Evolutionary conservation across 2,329 filamentous ascomycete genomes (phyloP), one percentile per base, ranked within the genome.

Genomic region (Lasiodiplodia theobromae): DNA sequence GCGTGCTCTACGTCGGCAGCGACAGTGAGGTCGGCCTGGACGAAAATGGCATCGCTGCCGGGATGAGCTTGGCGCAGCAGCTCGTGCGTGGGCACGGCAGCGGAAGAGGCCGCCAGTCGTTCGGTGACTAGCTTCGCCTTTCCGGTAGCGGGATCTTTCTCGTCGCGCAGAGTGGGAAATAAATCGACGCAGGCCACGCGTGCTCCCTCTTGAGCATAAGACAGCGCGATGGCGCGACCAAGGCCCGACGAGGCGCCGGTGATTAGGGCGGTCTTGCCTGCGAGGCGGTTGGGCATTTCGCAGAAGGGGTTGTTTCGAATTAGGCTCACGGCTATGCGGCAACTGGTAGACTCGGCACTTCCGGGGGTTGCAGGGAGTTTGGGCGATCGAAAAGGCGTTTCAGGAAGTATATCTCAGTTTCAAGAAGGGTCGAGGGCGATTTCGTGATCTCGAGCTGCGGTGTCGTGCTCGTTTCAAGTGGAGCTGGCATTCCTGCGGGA

Each of bases 61-160:
- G 74, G 72, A 34, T 63, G 62, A 6, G 69, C 56, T 2, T 71
- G 38, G 21, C 58, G 40, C 14, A 74, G 72, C 21, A 74, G 70
- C 49, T 78, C 74, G 67, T 74, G 71, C 0, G 73, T 74, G 31
- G 67, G 49, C 23, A 44, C 49, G 37, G 56, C 67, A n/a, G 70
- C 67, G 28, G 71, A 52, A 5, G 60, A 52, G 21, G 68, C 65
- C 14, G 34, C 11, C 18, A 52, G 37, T 12, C 76, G 75, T 67
- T 77, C 73, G 68, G 75, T 71, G 57, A 73, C 72, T 47, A 74
- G 71, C 68, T 77, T 75, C 7, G 76, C 76, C 69, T 76, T 78
- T 60, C 76, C 74, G 16, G 75, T 78, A 1, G 28, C 34, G 11
- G 72, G 60, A 44, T 78, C 75, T 37, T 73, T 72, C 37, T 72